A percentile compares a stretch with the other conserved stretches of the same genome.
phyloP scores from a whole-genome alignment of 306 rosid genomes.

The Pueraria montana region DNA sequence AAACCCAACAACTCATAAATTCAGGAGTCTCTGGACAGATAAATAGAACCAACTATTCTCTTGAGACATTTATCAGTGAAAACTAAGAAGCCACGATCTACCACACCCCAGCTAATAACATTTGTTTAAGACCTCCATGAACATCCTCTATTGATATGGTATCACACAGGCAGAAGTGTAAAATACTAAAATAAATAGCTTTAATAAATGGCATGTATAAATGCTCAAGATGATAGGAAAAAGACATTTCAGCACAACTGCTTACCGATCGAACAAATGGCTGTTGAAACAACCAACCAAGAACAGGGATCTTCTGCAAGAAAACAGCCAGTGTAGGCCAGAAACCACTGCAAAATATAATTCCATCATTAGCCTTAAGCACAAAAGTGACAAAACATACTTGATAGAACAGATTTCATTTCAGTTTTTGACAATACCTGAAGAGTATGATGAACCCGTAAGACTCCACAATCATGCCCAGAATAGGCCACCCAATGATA shows the following conservation, averaged over 20 bases:
- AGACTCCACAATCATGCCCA: conserved; percentile 91
- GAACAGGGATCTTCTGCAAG: conserved; percentile 86
- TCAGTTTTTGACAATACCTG: conserved; percentile 64
- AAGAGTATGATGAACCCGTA: conserved; percentile 90
- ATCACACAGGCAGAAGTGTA: background rate
- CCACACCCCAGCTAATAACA: background rate
- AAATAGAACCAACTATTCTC: background rate
- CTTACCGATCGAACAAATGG: conserved; percentile 87
- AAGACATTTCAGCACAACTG: conserved; percentile 27
- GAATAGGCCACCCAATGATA: conserved; percentile 91
- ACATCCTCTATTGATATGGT: conserved; percentile 16
- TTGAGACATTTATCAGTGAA: conserved; percentile 12
- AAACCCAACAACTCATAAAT: background rate
- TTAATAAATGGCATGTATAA: background rate
- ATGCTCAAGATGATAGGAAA: background rate
- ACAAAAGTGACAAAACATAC: conserved; percentile 31
- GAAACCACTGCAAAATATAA: conserved; percentile 82
- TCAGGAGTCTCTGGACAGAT: background rate
- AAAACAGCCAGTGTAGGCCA: conserved; percentile 98
- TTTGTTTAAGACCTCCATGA: background rate
- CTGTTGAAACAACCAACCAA: conserved; percentile 92
- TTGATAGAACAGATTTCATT: conserved; percentile 24
- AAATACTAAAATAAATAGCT: background rate
- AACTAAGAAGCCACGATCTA: background rate
- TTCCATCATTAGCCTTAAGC: conserved; percentile 45